Percentiles rank a stretch among this genome's conserved stretches.
These are phyloP conservation scores for Epichloe glyceriae DNA, from an alignment of 2,329 filamentous ascomycete species.

Conservation along the genomic window DNA sequence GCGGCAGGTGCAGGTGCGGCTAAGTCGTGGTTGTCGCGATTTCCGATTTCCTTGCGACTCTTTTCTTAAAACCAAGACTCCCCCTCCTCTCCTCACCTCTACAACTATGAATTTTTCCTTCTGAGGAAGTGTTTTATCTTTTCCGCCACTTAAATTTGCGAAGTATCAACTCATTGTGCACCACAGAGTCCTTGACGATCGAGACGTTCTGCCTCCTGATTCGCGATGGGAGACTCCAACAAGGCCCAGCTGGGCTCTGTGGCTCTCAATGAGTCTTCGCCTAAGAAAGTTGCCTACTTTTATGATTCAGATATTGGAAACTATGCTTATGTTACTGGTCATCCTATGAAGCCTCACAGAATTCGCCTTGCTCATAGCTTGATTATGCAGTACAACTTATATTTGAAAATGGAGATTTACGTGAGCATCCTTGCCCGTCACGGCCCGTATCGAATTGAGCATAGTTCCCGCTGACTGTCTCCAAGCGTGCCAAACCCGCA, in stretches of 20 bases:
- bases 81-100: background rate
- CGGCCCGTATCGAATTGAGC: background rate
- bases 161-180: background rate
- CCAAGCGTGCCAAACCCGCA: constrained; percentile 69
- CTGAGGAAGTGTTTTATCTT: background rate
- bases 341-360: constrained; percentile 98
- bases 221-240: constrained; percentile 24
- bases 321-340: constrained; percentile 90
- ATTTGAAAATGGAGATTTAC: constrained; percentile 94
- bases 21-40: background rate
- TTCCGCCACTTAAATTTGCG: background rate
- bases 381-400: constrained; percentile 90
- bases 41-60: constrained; percentile 1
- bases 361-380: constrained; percentile 90
- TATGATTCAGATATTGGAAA: constrained; percentile 98
- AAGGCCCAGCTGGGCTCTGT: constrained; percentile 26
- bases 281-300: constrained; percentile 90
- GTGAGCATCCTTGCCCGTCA: constrained; percentile 40
- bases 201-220: background rate
- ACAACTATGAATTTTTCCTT: background rate
- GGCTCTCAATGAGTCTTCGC: constrained; percentile 33
- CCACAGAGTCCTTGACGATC: background rate
- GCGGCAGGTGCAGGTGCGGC: background rate
- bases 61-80: background rate
- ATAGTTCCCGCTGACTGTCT: background rate